Percentiles rank a stretch among this genome's conserved stretches.
phyloP scores from a whole-genome alignment of 768 basidiomycete species.

The Psilocybe subaeruginosa region DNA sequence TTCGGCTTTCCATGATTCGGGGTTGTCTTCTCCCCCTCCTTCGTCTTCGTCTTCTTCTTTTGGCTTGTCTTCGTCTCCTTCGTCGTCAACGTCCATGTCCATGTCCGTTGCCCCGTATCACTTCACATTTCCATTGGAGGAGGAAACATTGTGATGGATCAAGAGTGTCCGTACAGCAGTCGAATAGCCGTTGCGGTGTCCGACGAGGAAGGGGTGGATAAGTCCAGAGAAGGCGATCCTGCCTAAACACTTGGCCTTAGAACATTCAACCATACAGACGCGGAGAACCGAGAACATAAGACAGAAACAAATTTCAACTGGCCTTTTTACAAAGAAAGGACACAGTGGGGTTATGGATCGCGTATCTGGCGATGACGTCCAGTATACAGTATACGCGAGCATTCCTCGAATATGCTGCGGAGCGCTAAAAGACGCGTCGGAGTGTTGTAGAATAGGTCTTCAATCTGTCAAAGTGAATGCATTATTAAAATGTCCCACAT shows the following conservation, averaged over 20 bases:
- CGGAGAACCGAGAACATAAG: no score
- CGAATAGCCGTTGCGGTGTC: conserved; percentile 72
- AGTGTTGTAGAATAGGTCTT: conserved; percentile 94
- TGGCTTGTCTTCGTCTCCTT: no score
- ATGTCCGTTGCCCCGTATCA: conserved; percentile 29
- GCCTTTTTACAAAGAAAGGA: conserved; percentile 95
- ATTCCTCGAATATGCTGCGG: conserved; percentile 87
- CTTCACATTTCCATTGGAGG: conserved; percentile 12
- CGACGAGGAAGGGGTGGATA: conserved; percentile 77
- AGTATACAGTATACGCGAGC: conserved; percentile 64
- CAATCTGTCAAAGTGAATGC: conserved; percentile 58
- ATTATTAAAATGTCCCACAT: conserved; percentile 29
- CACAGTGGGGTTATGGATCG: conserved; percentile 88
- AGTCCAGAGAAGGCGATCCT: conserved; percentile 73
- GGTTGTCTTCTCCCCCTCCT: conserved; percentile 28
- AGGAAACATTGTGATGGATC: conserved; percentile 44
- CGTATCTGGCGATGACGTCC: conserved; percentile 91
- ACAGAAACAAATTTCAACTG: not conserved
- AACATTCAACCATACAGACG: no score
- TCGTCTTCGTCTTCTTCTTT: conserved; percentile 25
- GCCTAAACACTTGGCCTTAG: conserved; percentile 42
- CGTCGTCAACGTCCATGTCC: conserved; percentile 22
- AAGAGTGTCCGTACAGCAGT: conserved; percentile 81
- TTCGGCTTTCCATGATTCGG: conserved; percentile 63
- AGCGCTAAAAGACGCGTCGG: conserved; percentile 87